Base-by-base conservation (phyloP, 768 basidiomycete species). In the Podaxis sp. region DNA sequence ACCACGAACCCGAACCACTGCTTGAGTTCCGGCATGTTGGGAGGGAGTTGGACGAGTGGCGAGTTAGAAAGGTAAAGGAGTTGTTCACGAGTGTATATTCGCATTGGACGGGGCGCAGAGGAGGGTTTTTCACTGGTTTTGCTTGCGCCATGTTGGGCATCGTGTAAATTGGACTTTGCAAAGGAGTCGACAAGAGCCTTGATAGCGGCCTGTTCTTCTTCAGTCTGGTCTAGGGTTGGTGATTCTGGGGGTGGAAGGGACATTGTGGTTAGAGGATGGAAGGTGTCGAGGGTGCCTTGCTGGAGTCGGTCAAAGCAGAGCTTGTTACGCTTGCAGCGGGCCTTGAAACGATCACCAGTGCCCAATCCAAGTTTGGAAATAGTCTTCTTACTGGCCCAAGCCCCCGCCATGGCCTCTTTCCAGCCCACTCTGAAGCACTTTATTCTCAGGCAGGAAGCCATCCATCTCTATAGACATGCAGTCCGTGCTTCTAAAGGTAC, bases 1-100 rank as follows among this genome's bases (percentile, higher is more conserved):
- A 42, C 24, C n/a, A 65, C 86, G 63, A 72, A 95, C 93, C 93
- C 93, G 76, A 94, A 95, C 93, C 93, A 95, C 52, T 89, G 86
- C 77, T 88, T 93, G 57, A 95, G 77, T 52, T 84, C 79, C 55
- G 93, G 93, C 93, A 95, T 93, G 66, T 85, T 84, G 56, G 77
- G 71, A 5, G 93, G 93, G 26, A 80, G 77, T 64, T 82, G 79
- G 26, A 95, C 89, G 44, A 94, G 77, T 24, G 90, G 88, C n/a
- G 93, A 94, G 65, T 83, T 84, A 66, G 84, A 82, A 22, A 95
- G 82, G 59, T 76, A 73, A 57, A 95, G 84, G 42, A 93, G 75
- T 65, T 93, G 87, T 53, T 79, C 70, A 54, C 90, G 86, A 70
- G 87, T 81, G 76, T 95, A 95, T 65, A 86, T 82, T 67, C 83